These are phyloP conservation scores for Canavalia ensiformis DNA, from an alignment of 306 rosid species.

Conservation along the genomic window DNA sequence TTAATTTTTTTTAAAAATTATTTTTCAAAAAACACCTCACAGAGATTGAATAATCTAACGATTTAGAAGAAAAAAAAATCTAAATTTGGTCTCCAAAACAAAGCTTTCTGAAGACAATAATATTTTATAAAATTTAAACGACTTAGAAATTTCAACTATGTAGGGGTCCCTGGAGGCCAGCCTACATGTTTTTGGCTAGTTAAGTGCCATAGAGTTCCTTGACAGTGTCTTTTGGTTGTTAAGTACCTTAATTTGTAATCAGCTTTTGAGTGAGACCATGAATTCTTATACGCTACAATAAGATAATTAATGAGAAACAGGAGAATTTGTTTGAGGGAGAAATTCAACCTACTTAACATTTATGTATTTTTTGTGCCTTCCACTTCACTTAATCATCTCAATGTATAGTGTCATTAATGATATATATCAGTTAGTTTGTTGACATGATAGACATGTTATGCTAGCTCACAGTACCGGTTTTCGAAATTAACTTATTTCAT, in stretches of 20 bases:
- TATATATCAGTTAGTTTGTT: not conserved
- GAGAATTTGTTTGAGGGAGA: not conserved
- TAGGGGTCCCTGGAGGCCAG: not conserved
- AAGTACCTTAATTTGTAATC: not conserved
- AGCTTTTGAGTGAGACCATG: not conserved
- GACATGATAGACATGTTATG: not conserved
- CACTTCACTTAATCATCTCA: not conserved
- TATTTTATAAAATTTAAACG: not conserved
- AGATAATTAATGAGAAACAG: not conserved
- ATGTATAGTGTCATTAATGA: not conserved
- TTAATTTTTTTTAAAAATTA: too few relatives aligned
- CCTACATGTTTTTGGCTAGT: slow-evolving; percentile 6
- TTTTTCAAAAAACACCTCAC: not conserved
- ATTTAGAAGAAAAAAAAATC: too few relatives aligned
- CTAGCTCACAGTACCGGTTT: too few relatives aligned
- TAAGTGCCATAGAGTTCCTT: not conserved
- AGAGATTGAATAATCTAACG: not conserved
- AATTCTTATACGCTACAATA: not conserved
- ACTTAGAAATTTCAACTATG: not conserved
- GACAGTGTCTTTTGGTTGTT: not conserved
- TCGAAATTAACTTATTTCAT: not conserved
- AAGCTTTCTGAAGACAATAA: not conserved
- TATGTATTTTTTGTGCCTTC: not conserved
- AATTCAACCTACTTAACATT: not conserved
- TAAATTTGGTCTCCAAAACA: not conserved